phyloP scores from a whole-genome alignment of 805 yeast genomes.

The Candida stauntonica region DNA sequence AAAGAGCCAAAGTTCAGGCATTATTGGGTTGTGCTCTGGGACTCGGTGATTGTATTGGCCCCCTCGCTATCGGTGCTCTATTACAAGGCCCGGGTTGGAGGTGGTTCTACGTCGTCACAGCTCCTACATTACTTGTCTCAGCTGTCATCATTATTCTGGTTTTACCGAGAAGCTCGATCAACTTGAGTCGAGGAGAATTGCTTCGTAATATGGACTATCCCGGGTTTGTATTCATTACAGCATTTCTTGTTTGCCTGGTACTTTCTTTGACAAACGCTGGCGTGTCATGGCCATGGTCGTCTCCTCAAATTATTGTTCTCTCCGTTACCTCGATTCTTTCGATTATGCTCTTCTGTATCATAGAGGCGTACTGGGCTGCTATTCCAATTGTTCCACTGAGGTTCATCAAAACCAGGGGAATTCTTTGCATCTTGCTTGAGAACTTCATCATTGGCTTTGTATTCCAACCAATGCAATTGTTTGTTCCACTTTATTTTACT shows the following conservation, averaged over 20 bases:
- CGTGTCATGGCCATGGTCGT: slow-evolving; percentile 5
- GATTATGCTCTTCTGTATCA: slow-evolving; percentile 25
- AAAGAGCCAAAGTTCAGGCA: slow-evolving; percentile 55
- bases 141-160: not conserved
- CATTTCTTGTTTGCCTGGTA: slow-evolving; percentile 11
- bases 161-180: slow-evolving; percentile 1
- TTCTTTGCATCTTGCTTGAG: slow-evolving; percentile 33
- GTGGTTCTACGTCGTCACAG: slow-evolving; percentile 44
- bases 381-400: slow-evolving; percentile 53
- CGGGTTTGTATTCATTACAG: slow-evolving; percentile 6
- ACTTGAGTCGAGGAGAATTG: slow-evolving; percentile 2
- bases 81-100: slow-evolving; percentile 43
- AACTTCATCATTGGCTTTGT: slow-evolving; percentile 46
- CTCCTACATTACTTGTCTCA: slow-evolving; percentile 30
- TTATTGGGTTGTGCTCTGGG: slow-evolving; percentile 47
- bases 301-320: no score
- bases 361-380: slow-evolving; percentile 42
- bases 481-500: slow-evolving; percentile 41
- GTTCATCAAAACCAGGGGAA: slow-evolving; percentile 34
- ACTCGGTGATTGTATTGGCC: slow-evolving; percentile 51
- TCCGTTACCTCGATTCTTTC: no score
- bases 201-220: slow-evolving; percentile 6
- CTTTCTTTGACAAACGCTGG: slow-evolving; percentile 13
- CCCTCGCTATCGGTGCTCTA: slow-evolving; percentile 50
- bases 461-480: slow-evolving; percentile 43